These are phyloP conservation scores for Penicillium sp. DNA, from an alignment of 2,329 filamentous ascomycete genomes.

Conservation along the genomic window DNA sequence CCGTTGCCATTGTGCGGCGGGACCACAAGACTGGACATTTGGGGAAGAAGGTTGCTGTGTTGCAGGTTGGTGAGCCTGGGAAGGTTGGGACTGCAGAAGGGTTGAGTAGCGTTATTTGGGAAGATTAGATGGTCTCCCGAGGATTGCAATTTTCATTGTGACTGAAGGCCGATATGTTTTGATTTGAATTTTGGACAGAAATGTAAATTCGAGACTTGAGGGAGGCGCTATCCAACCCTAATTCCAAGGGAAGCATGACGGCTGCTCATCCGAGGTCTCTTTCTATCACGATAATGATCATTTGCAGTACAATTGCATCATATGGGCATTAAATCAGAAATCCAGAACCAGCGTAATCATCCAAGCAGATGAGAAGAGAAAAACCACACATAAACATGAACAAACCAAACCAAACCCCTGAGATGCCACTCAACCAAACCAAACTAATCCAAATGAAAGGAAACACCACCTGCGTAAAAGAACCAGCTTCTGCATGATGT, in stretches of 20 bases:
- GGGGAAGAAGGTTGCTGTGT: slow-evolving; percentile 38
- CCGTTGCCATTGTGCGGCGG: slow-evolving; percentile 63
- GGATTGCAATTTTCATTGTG: neutral
- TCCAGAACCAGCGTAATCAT: slow-evolving; percentile 1
- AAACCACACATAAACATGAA: neutral
- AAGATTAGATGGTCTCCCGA: slow-evolving; percentile 19
- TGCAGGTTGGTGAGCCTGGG: slow-evolving; percentile 33
- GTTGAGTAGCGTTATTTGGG: slow-evolving; percentile 40
- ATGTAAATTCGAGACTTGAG: slow-evolving; percentile 8
- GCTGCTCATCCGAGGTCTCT: neutral
- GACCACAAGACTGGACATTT: slow-evolving; percentile 62
- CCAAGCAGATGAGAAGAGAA: slow-evolving; percentile 7
- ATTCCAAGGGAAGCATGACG: neutral
- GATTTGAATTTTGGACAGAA: neutral
- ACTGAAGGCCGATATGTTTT: neutral
- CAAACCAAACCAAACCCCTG: neutral
- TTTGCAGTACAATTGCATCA: slow-evolving; percentile 16
- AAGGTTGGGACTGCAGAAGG: slow-evolving; percentile 28
- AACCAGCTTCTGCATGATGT: slow-evolving; percentile 30
- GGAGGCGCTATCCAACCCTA: neutral
- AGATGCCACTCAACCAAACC: slow-evolving; percentile 1
- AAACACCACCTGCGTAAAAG: slow-evolving; percentile 12
- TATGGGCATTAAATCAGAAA: slow-evolving; percentile 4
- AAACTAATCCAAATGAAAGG: neutral
- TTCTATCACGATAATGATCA: slow-evolving; percentile 13